These are phyloP conservation scores for Candida buenavistaensis DNA, from an alignment of 1,139 yeast species.

Conservation along the genomic window DNA sequence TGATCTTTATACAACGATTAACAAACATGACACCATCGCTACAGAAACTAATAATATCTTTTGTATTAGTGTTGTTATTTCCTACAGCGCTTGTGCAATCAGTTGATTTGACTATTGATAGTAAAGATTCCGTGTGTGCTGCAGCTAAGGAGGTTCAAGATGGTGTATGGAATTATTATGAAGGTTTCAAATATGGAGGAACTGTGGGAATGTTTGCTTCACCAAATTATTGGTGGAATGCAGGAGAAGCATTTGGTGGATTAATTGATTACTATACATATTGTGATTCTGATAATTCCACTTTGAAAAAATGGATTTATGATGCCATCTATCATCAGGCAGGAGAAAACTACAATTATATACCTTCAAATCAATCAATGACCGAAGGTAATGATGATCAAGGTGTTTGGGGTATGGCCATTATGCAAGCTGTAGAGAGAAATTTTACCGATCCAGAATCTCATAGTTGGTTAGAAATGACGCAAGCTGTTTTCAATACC, in stretches of 20 bases:
- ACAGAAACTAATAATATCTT: slow-evolving; percentile 2
- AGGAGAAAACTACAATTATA: slow-evolving; percentile 52
- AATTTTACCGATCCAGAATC: slow-evolving; percentile 51
- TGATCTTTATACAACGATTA: no score
- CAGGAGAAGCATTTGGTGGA: slow-evolving; percentile 69
- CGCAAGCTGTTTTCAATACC: slow-evolving; percentile 76
- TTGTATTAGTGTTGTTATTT: slow-evolving; percentile 2
- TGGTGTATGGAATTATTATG: slow-evolving; percentile 62
- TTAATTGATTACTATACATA: slow-evolving; percentile 52
- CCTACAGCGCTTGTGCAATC: slow-evolving; percentile 8
- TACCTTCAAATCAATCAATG: slow-evolving; percentile 59
- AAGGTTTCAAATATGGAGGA: slow-evolving; percentile 54
- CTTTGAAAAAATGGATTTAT: slow-evolving; percentile 38
- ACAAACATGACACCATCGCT: background rate
- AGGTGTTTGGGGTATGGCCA: slow-evolving; percentile 67
- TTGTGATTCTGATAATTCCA: slow-evolving; percentile 44
- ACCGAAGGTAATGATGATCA: slow-evolving; percentile 75
- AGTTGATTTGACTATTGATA: slow-evolving; percentile 20
- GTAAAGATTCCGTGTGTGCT: slow-evolving; percentile 41
- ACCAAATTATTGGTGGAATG: slow-evolving; percentile 76
- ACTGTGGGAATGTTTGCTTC: slow-evolving; percentile 57
- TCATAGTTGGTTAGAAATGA: slow-evolving; percentile 67
- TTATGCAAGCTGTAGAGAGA: slow-evolving; percentile 62
- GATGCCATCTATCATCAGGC: slow-evolving; percentile 53
- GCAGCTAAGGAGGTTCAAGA: slow-evolving; percentile 49